Evolutionary conservation across 352 stramenopile genomes (phyloP), one percentile per base, ranked within the genome.

Genomic region (Phytophthora boehmeriae): DNA sequence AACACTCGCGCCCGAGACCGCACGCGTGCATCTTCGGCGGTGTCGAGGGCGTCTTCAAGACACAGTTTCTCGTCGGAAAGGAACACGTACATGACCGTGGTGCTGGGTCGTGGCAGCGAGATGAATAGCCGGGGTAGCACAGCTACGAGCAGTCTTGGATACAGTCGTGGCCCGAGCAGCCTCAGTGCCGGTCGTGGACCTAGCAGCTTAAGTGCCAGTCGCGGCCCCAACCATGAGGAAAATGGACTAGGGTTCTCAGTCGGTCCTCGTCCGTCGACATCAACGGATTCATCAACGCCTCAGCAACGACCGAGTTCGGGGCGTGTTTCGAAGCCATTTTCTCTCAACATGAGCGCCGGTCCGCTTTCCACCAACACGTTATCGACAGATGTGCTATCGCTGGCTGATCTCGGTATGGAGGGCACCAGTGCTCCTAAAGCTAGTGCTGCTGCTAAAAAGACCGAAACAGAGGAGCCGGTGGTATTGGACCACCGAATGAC

Each of bases 311-410:
- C 60, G 2, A 70, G 51, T 39, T 65, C 52, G 10, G 61, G 34
- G 13, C 45, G 47, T 4, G 55, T 68, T 23, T 65, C 56, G 1
- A 75, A 71, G 46, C 56, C 54, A 16, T 59, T 47, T 9, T 68
- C 46, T 13, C 19, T 71, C 17, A 63, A 52, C 45, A 61, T 63
- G 47, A 74, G 63, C 17, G 19, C 57, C 13, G 61, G 60, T 4
- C 48, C 54, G 19, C 41, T 69, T 44, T 63, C 58, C 4, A 56
- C 30, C 17, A 9, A 25, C 9, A 77, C 68, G 20, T 43, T 62
- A 42, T 60, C 67, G n/a, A 86, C 75, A 9, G 81, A 90, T 22
- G 51, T 57, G 47, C 71, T 88, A 0, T 85, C 76, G 16, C 70
- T 89, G 34, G 68, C 46, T 17, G 71, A 81, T 32, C 53, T 88